These are phyloP conservation scores for Podosphaera aphanis DNA, from an alignment of 2,329 filamentous ascomycete genomes.

Conservation along the genomic window DNA sequence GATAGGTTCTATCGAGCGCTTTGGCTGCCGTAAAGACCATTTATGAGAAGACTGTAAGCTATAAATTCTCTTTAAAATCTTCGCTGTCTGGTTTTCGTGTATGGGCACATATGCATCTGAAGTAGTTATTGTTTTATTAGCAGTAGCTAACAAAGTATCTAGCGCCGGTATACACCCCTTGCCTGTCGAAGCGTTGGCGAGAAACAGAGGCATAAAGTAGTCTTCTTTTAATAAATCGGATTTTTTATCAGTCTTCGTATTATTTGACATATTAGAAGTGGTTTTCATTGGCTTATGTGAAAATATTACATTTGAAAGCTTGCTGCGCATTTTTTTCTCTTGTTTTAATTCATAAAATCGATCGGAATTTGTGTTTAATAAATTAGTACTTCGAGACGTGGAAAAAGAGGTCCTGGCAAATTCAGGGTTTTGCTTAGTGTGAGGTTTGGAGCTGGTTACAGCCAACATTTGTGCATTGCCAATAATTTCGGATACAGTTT, in stretches of 20 bases:
- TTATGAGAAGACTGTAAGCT: constrained; percentile 74
- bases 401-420: constrained; percentile 8
- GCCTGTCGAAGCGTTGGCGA: constrained; percentile 29
- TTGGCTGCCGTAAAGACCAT: constrained; percentile 78
- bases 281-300: constrained; percentile 35
- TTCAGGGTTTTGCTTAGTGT: constrained; percentile 7
- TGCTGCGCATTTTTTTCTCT: constrained; percentile 36
- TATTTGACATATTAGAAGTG: constrained; percentile 4
- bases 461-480: constrained; percentile 25
- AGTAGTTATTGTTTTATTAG: constrained; percentile 77
- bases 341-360: constrained; percentile 13
- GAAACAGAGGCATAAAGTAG: constrained; percentile 40
- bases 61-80: constrained; percentile 68
- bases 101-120: constrained; percentile 63
- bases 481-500: constrained; percentile 50
- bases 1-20: constrained; percentile 59
- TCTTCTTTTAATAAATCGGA: constrained; percentile 22
- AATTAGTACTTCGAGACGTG: constrained; percentile 19
- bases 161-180: constrained; percentile 39
- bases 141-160: constrained; percentile 53
- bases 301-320: constrained; percentile 55
- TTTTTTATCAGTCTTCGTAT: constrained; percentile 2
- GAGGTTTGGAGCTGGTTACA: constrained; percentile 14
- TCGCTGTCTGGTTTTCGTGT: constrained; percentile 68
- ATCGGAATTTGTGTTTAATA: constrained; percentile 19